Base-by-base conservation (phyloP, 768 basidiomycete genomes). In the Mycena metata region DNA sequence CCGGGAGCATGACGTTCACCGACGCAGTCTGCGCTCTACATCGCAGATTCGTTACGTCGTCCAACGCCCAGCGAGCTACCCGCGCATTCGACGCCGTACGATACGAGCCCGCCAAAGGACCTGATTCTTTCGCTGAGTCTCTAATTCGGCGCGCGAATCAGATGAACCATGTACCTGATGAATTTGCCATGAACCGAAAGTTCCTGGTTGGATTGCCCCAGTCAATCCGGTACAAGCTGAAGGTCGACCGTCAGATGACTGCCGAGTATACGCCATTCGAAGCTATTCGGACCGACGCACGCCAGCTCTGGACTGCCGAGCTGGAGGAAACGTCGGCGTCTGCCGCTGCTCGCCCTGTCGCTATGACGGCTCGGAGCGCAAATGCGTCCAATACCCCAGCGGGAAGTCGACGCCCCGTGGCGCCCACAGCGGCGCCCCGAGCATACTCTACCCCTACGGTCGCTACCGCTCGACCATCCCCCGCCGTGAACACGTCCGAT, bases 81-180 rank as follows among this genome's bases (percentile, higher is more conserved):
- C 2, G 15, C 4, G 30, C 43, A 13, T 60, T 60, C 10, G 58
- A 60, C 33, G 45, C 45, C 5, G 45, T 60, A 3, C n/a, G 58
- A 0, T 60, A 46, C 19, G 45, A 47, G 30, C 6, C 33, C 45
- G 33, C 10, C 0, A 36, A n/a, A 30, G 58, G 58, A 2, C 43
- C 33, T 23, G 58, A 60, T 11, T 43, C 30, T 1, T 60, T 60
- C 17, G 58, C 58, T 5, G 58, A 60, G 33, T 0, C 33, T 13
- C 26, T 60, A 7, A 47, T 46, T 16, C 24, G 42, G 7, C 45
- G 58, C 1, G 58, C 58, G 0, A 60, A 60, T 21, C 58, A 60
- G 9, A 50, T 60, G 46, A 17, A 16, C 7, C 59, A 41, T 23
- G 23, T 46, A 39, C 47, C 47, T 5, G 16, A 39, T n/a, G 36